These are phyloP conservation scores for Fusarium nygamai DNA, from an alignment of 2,329 filamentous ascomycete species.

Conservation along the genomic window DNA sequence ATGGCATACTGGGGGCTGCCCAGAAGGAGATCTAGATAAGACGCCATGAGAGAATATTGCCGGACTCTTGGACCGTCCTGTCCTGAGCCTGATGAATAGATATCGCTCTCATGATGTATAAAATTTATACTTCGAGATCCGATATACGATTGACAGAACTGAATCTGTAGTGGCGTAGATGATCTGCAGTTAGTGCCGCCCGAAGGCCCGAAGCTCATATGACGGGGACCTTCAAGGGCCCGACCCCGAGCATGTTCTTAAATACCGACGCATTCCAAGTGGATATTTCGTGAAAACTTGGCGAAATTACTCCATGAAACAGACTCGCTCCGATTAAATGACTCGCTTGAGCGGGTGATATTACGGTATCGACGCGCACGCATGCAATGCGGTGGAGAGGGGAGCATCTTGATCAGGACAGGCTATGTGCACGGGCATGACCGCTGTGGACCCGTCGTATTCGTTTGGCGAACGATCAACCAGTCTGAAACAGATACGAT, in stretches of 20 bases:
- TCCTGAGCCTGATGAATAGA: neutral
- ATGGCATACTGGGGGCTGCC: neutral
- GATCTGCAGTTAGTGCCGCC: neutral
- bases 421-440: neutral
- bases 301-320: neutral
- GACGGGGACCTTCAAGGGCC: neutral
- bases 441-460: neutral
- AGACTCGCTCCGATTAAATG: neutral
- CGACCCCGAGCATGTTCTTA: neutral
- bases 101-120: neutral
- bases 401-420: neutral
- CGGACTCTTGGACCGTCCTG: neutral
- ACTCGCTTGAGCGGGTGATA: neutral
- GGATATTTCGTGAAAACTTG: neutral
- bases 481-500: neutral
- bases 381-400: neutral
- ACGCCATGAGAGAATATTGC: neutral
- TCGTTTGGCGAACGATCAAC: neutral
- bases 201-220: neutral
- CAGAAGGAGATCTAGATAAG: neutral
- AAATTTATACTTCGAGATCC: neutral
- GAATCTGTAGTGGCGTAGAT: neutral
- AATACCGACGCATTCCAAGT: neutral
- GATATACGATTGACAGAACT: neutral
- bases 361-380: neutral